Base-by-base conservation (phyloP, 1,284 basidiomycete genomes). In the Microbotryum saponariae region DNA sequence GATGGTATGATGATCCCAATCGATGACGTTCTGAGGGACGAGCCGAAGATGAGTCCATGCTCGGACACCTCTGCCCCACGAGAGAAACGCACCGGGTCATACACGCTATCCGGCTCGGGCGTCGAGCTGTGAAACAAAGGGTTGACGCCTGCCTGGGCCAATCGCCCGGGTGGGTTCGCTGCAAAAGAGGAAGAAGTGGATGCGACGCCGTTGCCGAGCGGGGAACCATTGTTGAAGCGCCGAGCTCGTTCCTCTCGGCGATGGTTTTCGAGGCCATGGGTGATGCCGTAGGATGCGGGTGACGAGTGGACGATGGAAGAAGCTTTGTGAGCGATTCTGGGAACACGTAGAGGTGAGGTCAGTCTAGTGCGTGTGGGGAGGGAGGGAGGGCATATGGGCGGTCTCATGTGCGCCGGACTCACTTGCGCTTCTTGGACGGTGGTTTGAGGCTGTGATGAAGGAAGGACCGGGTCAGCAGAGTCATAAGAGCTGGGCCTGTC, bases 1-100 rank as follows among this genome's bases (percentile, higher is more conserved):
- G 71, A 99, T 97, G 5, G 93, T 97, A 76, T 87, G 82, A 59
- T 85, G 84, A 78, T 98, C 94, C 96, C 96, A 98, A 75, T 96
- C 88, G 61, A 93, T 87, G 12, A 96, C 91, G 72, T 94, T 93
- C 92, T 93, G 73, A 23, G 52, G 45, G 52, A 23, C 48, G 20
- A 56, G 18, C 37, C 2, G 37, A 42, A 20, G 6, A 10, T 2
- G 18, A 6, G 45, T 45, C 37, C 33, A 42, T 31, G 23, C 18
- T 9, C 49, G n/a, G 2, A 27, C 23, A 6, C 33, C 18, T 12
- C 12, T 8, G 20, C 25, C 16, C 16, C 2, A 53, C 23, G 5
- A 29, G 9, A 37, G 18, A 3, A 4, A 73, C 78, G 67, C 29
- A 79, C 78, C 14, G 78, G 77, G 71, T 79, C 78, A n/a, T 76